phyloP scores from a whole-genome alignment of 352 stramenopile genomes.

The Globisporangium lucens region DNA sequence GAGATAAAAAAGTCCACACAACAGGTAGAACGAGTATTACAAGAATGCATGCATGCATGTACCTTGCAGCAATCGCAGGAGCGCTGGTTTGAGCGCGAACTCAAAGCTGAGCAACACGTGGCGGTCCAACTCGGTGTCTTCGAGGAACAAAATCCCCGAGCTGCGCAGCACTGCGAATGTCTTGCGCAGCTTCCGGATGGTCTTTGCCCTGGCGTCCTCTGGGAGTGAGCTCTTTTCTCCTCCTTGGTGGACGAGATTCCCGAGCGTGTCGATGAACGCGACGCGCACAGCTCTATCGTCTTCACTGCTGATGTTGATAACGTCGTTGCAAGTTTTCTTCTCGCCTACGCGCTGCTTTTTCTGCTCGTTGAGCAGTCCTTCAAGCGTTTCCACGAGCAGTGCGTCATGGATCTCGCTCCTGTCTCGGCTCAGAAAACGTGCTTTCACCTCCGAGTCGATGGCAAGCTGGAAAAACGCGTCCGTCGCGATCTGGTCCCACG shows the following conservation, averaged over 20 bases:
- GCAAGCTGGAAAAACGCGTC: slow-evolving; percentile 46
- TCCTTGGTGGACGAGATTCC: neutral
- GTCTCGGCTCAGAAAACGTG: slow-evolving; percentile 25
- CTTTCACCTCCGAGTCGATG: slow-evolving; percentile 23
- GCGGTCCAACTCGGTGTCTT: slow-evolving; percentile 46
- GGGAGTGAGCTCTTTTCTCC: neutral
- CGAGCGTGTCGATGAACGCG: slow-evolving; percentile 16
- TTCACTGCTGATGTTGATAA: neutral
- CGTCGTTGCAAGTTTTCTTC: neutral
- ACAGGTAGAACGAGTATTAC: neutral
- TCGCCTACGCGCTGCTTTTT: neutral
- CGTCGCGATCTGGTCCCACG: slow-evolving; percentile 38
- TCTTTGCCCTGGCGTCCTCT: neutral
- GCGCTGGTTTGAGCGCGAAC: slow-evolving; percentile 35
- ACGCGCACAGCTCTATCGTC: slow-evolving; percentile 9
- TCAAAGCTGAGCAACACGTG: slow-evolving; percentile 60
- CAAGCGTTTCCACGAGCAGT: slow-evolving; percentile 35
- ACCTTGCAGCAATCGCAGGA: slow-evolving; percentile 42
- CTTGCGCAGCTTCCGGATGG: slow-evolving; percentile 25
- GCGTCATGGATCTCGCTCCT: slow-evolving; percentile 24
- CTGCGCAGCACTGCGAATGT: slow-evolving; percentile 41
- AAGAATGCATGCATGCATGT: slow-evolving; percentile 12
- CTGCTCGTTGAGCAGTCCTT: slow-evolving; percentile 31
- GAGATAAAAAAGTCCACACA: slow-evolving; percentile 1
- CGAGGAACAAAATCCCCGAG: slow-evolving; percentile 51